Evolutionary conservation across 2,329 filamentous ascomycete species (phyloP).

Genomic region (Penicillium sumatraense): DNA sequence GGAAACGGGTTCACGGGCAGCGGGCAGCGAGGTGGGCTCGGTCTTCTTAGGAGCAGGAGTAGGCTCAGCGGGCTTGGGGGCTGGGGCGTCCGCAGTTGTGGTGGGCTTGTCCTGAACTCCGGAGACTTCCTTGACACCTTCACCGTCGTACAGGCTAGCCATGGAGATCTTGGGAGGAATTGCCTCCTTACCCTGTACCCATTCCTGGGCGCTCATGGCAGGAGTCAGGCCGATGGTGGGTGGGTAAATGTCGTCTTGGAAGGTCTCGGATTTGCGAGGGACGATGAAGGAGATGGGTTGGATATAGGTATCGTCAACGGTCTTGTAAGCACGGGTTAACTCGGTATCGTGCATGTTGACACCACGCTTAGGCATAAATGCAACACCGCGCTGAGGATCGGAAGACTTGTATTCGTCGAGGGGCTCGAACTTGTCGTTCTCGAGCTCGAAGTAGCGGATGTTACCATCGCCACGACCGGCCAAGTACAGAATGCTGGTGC

Average conservation of each 20-base stretch:
- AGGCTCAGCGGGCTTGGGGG: conserved; percentile 54
- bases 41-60: conserved; percentile 43
- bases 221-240: conserved; percentile 80
- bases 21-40: conserved; percentile 39
- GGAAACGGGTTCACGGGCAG: conserved; percentile 31
- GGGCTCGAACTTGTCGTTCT: conserved; percentile 98
- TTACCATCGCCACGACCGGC: conserved; percentile 98
- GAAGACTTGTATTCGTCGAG: conserved; percentile 96
- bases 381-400: conserved; percentile 92
- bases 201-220: conserved; percentile 78
- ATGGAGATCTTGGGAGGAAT: conserved; percentile 91
- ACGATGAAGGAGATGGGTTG: conserved; percentile 98
- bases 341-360: conserved; percentile 98
- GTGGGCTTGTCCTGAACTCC: conserved; percentile 47
- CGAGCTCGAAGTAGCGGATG: conserved; percentile 98
- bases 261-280: conserved; percentile 87
- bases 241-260: conserved; percentile 97
- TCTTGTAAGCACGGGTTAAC: conserved; percentile 94
- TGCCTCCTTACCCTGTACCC: conserved; percentile 82
- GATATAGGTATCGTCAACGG: conserved; percentile 90
- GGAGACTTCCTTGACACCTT: conserved; percentile 74
- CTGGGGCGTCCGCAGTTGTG: conserved; percentile 43
- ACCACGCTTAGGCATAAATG: conserved; percentile 91
- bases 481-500: conserved; percentile 91
- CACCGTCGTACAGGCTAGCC: conserved; percentile 87